A percentile compares a stretch with the other conserved stretches of the same genome.
Evolutionary conservation across 805 yeast genomes (phyloP).

Genomic region (Dipodascopsis uninucleata): DNA sequence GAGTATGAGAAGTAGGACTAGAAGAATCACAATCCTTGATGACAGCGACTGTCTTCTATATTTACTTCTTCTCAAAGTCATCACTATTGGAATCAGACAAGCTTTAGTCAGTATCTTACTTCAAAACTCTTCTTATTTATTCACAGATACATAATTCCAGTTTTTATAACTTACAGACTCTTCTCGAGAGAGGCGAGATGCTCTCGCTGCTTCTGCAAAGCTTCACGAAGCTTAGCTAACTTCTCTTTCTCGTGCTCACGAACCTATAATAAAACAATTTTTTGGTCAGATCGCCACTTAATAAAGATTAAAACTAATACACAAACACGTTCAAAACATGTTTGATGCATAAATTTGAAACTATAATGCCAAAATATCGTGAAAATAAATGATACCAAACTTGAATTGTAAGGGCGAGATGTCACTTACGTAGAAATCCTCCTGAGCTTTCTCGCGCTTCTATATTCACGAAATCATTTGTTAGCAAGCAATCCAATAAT

Average conservation of each 20-base stretch:
- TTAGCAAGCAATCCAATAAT: no score
- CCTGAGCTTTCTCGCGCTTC: conserved; percentile 92
- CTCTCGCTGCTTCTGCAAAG: conserved; percentile 60
- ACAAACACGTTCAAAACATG: no score
- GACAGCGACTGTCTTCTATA: no score
- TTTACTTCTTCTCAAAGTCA: conserved; percentile 25
- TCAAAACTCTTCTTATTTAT: not conserved
- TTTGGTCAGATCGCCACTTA: no score
- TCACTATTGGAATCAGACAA: conserved; percentile 5
- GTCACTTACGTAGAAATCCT: conserved; percentile 47
- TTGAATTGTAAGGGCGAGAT: not conserved
- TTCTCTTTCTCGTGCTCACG: conserved; percentile 89
- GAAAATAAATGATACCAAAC: no score
- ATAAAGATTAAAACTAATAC: no score
- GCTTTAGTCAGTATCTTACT: not conserved
- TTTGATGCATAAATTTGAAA: no score
- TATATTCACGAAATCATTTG: no score
- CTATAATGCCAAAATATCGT: no score
- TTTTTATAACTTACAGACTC: conserved; percentile 28
- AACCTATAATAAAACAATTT: no score
- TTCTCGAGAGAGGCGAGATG: conserved; percentile 29
- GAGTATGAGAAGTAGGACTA: no score
- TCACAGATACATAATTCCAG: not conserved
- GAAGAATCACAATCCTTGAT: no score
- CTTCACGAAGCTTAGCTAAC: conserved; percentile 69